Evolutionary conservation across 1,139 yeast genomes (phyloP), one percentile per base, ranked within the genome.

Genomic region (Geotrichum aggregatum): DNA sequence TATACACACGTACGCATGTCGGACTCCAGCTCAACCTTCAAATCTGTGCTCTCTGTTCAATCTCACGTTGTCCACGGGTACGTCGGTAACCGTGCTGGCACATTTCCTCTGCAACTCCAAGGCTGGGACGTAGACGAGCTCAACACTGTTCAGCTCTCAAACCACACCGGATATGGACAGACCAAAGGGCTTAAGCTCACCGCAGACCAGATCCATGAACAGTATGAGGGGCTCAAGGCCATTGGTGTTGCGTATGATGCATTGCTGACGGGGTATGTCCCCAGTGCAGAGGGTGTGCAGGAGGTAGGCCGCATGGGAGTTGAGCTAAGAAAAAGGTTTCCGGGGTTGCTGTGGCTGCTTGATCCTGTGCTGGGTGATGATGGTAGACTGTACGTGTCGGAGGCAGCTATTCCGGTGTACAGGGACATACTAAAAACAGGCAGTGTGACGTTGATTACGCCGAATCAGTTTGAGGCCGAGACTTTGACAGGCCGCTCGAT

Each of bases 331-430:
- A 49, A 44, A 35, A 54, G 60, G 56, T 63, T 55, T 54, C 67
- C 64, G 3, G 55, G 60, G 22, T 45, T 61, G 4, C 61, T 72
- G 46, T 85, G 94, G 83, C 72, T 89, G 11, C 67, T 89, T 57
- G 98, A 92, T 65, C 98, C 98, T 0, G 97, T 92, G 1, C 77
- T 92, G 76, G 98, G 98, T 13, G 98, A 92, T 67, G 83, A 87
- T 60, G 96, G 95, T 1, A 77, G 76, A 55, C 66, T 91, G 26
- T 92, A 92, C 63, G 97, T 92, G 10, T 78, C 82, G 44, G 77
- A 81, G 57, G 78, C 79, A 19, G 86, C 88, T 49, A 75, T 91
- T 0, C 79, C 81, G 0, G 77, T 79, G 1, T 91, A 91, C 65
- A 76, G 76, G 62, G 61, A 71, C n/a, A 71, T 86, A 2, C 67